Evolutionary conservation across 352 stramenopile species (phyloP), one percentile per base, ranked within the genome.

Genomic region (Phytophthora fragariaefolia): DNA sequence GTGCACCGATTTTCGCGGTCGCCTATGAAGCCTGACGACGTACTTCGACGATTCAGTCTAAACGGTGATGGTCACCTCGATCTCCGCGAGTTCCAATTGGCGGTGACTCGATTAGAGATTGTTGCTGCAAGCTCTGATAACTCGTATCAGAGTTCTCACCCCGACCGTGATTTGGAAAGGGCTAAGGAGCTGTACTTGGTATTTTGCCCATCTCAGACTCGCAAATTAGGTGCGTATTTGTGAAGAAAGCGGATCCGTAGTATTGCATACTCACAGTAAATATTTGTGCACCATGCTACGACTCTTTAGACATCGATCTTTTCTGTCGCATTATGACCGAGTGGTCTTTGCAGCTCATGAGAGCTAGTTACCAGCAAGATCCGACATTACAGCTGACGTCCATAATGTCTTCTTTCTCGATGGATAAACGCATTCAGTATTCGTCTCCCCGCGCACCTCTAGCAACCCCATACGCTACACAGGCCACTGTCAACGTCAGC

Each of bases 291-390:
- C 28, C 28, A 9, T 3, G 6, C 6, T n/a, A 40, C 42, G n/a
- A 30, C 54, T 24, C 34, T 9, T 51, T 46, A 88, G 83, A 92
- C 24, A 91, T 93, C 15, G 85, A 91, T 51, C 68, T 90, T 28
- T 93, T 93, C 58, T 93, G 85, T 40, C 80, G 81, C 18, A 92
- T 92, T 66, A 91, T 93, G 82, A 87, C 70, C 18, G 82, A 92
- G 48, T 93, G 85, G 85, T 90, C 80, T 15, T 62, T 90, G 20
- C 77, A 83, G 40, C 66, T 90, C 36, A 82, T 93, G 61, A 69
- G 79, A 38, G 47, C 59, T 17, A 79, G 75, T 43, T 83, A 84
- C 30, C 63, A 74, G 38, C 71, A 75, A 22, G 58, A 73, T 23
- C 38, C 42, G 12, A 54, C 50, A 5, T 46, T 58, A 6, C 54